These are phyloP conservation scores for Narthecium ossifragum DNA, from an alignment of 106 monocot genomes.

Conservation along the genomic window DNA sequence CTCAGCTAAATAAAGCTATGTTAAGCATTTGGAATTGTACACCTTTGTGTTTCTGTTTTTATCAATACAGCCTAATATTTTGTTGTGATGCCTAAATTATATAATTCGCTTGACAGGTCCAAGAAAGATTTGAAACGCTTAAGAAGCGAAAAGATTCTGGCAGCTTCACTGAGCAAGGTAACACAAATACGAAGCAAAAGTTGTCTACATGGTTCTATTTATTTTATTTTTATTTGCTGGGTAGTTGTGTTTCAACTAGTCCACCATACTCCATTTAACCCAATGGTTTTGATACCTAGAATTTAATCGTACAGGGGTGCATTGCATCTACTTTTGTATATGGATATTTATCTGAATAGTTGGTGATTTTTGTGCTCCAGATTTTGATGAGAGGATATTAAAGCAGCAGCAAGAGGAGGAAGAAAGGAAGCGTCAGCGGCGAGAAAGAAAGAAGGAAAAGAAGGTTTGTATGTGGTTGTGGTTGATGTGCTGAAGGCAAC, in stretches of 20 bases:
- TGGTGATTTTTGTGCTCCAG: slow-evolving; percentile 18
- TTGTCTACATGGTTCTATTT: too few species aligned
- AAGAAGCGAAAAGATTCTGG: slow-evolving; percentile 79
- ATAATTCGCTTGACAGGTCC: slow-evolving; percentile 59
- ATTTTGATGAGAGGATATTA: slow-evolving; percentile 96
- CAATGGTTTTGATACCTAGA: too few species aligned
- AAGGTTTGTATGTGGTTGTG: slow-evolving; percentile 39
- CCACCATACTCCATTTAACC: too few species aligned
- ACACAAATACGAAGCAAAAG: slow-evolving; percentile 4
- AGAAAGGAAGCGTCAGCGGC: slow-evolving; percentile 71
- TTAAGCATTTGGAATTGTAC: too few species aligned
- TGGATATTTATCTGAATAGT: neutral
- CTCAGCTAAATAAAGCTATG: too few species aligned
- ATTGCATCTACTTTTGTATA: too few species aligned
- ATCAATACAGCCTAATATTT: neutral
- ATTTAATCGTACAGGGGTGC: too few species aligned
- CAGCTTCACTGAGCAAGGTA: slow-evolving; percentile 91
- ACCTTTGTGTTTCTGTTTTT: neutral
- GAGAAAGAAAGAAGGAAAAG: slow-evolving; percentile 97
- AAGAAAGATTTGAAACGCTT: slow-evolving; percentile 88
- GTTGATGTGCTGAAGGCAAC: too few species aligned
- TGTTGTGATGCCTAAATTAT: neutral
- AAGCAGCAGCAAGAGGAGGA: slow-evolving; percentile 99
- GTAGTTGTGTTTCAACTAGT: too few species aligned
- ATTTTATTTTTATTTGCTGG: too few species aligned